Conservation (phyloP, 1,284 basidiomycete species). For the Leccinum griseonigrum region DNA sequence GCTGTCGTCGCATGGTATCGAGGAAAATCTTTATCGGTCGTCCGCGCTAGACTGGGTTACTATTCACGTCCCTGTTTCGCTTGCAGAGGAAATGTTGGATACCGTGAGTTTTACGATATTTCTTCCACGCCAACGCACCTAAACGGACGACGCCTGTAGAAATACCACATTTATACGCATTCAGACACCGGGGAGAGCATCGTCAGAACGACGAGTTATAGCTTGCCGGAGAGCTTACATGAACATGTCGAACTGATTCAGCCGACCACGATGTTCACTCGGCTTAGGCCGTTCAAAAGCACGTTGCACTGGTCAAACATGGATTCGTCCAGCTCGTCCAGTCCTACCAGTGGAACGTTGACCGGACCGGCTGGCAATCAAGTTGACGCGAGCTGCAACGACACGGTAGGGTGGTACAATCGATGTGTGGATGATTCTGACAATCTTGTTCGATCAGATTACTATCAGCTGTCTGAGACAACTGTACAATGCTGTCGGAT, state of each 20-base stretch:
- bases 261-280: constrained; percentile 72
- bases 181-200: constrained; percentile 48
- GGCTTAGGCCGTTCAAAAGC: constrained; percentile 45
- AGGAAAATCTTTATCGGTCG: constrained; percentile 48
- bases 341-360: constrained; percentile 18
- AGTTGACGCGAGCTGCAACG: constrained; percentile 52
- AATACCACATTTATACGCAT: constrained; percentile 63
- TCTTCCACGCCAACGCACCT: not conserved
- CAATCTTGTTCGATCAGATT: constrained; percentile 30
- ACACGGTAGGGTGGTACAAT: constrained; percentile 32
- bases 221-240: constrained; percentile 59
- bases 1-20: constrained; percentile 58
- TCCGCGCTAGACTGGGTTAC: constrained; percentile 70
- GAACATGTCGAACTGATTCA: constrained; percentile 69
- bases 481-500: constrained; percentile 45
- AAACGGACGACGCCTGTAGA: constrained; percentile 35
- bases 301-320: constrained; percentile 38
- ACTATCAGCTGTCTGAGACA: constrained; percentile 36
- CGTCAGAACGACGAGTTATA: constrained; percentile 69
- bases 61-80: constrained; percentile 52
- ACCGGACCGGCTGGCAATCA: constrained; percentile 31
- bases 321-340: constrained; percentile 5
- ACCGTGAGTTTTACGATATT: constrained; percentile 45
- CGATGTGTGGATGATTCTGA: constrained; percentile 29
- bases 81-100: constrained; percentile 67